phyloP scores from a whole-genome alignment of 108 stramenopile genomes.

The Skeletonema tropicum region DNA sequence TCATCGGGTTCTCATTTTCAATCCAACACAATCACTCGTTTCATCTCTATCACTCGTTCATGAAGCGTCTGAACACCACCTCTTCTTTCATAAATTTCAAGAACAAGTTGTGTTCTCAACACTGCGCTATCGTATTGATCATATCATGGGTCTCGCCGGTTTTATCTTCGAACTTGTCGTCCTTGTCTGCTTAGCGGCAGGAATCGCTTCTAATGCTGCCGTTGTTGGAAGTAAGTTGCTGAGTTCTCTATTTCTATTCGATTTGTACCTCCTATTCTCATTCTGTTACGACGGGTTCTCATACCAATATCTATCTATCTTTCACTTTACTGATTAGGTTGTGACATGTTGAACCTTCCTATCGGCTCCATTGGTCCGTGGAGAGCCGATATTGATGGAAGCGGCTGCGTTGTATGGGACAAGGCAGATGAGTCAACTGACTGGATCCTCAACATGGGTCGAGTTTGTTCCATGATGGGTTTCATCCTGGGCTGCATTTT shows the following conservation, averaged over 20 bases:
- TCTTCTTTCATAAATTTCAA: no score
- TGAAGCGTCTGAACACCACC: no score
- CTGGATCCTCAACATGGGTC: background rate
- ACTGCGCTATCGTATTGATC: background rate
- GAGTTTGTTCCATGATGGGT: conserved; percentile 9
- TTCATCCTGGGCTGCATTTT: conserved; percentile 26
- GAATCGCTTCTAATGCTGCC: conserved; percentile 2
- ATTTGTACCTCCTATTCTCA: background rate
- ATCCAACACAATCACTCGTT: no score
- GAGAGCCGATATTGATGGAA: background rate
- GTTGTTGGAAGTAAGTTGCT: conserved; percentile 1
- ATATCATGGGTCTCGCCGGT: conserved; percentile 21
- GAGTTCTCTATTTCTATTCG: background rate
- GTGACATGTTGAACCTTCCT: background rate
- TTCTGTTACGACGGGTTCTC: background rate
- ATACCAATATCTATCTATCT: background rate
- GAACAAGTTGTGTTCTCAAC: background rate
- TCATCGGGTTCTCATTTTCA: no score
- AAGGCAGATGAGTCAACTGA: background rate
- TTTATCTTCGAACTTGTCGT: conserved; percentile 27
- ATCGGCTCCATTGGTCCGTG: background rate
- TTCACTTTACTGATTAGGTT: background rate
- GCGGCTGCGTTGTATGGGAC: background rate
- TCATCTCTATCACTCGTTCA: no score
- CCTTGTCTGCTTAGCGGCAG: conserved; percentile 14